Conservation (phyloP, 495 filamentous ascomycete species). For the Umbilicaria muhlenbergii region DNA sequence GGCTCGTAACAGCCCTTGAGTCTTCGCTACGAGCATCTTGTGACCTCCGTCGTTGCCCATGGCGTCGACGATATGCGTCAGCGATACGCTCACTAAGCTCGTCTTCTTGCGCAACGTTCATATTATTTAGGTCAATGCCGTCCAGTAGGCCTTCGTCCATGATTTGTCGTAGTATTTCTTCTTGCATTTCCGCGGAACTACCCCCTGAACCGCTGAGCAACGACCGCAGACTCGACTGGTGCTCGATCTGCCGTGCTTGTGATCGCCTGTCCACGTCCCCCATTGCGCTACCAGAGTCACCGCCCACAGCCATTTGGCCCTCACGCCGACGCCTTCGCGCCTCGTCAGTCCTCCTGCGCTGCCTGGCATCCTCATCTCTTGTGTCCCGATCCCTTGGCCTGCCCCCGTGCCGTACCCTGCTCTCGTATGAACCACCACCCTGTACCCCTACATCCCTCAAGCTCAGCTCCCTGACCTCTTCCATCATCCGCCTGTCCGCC, state of each 20-base stretch:
- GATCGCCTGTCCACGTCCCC: slow-evolving; percentile 9
- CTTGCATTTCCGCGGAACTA: slow-evolving; percentile 61
- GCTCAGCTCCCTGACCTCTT: slow-evolving; percentile 55
- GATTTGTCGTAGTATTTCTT: slow-evolving; percentile 79
- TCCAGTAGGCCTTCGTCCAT: slow-evolving; percentile 76
- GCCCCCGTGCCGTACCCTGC: slow-evolving; percentile 16
- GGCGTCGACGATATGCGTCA: slow-evolving; percentile 64
- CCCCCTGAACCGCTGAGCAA: slow-evolving; percentile 60
- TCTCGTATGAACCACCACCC: slow-evolving; percentile 13
- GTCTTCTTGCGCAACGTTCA: slow-evolving; percentile 63
- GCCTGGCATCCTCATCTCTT: slow-evolving; percentile 24
- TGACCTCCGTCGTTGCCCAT: slow-evolving; percentile 24
- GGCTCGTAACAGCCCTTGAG: slow-evolving; percentile 3
- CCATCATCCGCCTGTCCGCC: slow-evolving; percentile 52
- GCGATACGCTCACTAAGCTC: slow-evolving; percentile 80
- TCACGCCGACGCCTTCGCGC: slow-evolving; percentile 23
- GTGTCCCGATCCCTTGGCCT: slow-evolving; percentile 18
- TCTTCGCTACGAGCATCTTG: not conserved
- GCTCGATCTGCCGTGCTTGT: slow-evolving; percentile 47
- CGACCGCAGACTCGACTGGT: slow-evolving; percentile 75
- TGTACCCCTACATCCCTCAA: slow-evolving; percentile 45
- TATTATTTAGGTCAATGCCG: slow-evolving; percentile 68
- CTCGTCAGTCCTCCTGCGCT: slow-evolving; percentile 28
- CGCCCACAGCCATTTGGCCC: not conserved
- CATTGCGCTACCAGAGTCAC: not conserved